Evolutionary conservation across 176 grass and related monocot species (phyloP), one percentile per base, ranked within the genome.

Genomic region (Otatea glauca): DNA sequence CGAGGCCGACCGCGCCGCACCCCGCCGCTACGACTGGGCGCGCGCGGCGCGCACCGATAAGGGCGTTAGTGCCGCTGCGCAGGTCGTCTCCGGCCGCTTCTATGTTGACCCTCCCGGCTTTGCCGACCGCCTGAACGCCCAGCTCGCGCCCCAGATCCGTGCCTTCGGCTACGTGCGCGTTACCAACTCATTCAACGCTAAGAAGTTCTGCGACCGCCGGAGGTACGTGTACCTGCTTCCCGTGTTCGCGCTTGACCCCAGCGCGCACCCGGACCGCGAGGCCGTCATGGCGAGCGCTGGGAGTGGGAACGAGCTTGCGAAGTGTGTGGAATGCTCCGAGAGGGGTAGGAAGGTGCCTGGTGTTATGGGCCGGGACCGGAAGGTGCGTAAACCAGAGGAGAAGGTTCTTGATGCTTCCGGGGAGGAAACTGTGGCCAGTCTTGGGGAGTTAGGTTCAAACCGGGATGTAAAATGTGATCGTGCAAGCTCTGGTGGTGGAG

Each of bases 81-180:
- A 98, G 78, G 96, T 98, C 5, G 93, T 98, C 50, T 95, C 96
- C 9, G 93, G 96, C 4, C 89, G 96, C 56, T 98, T 98, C 88
- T 93, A 89, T 74, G 88, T 95, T 13, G 96, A 98, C 74, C 92
- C 93, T 7, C 89, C 91, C 0, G 91, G 85, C 20, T 87, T 95
- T 82, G 85, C 90, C 0, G 93, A 86, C 21, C 87, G 96, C 80
- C 89, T 98, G 23, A 98, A 95, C 78, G 51, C 59, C 15, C 91
- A 92, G 54, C 92, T 98, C 9, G 85, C 53, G 17, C 85, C 91
- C 18, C 93, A 95, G 88, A 98, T 98, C 84, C 91, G 78, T 15
- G 75, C 92, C 24, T 98, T 89, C 54, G 96, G 93, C 50, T 98
- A 89, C 75, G 90, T 92, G 59, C 83, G 96, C 66, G 93, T 92